Conservation (phyloP, 192 early-diverging fungal genomes). For the Dimargaris cristalligena region DNA sequence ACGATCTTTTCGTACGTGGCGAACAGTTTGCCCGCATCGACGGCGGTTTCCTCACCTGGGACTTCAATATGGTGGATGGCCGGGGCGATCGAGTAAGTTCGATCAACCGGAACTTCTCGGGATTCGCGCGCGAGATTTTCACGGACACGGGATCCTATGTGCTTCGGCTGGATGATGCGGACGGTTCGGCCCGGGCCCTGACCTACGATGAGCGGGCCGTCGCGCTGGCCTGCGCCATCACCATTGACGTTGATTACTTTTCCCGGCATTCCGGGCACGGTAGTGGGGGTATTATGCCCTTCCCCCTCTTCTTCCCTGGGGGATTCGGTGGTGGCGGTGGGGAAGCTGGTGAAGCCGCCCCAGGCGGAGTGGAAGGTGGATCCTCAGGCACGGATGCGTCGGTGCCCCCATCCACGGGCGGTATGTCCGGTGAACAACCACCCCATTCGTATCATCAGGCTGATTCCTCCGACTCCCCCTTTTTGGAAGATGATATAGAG, state of each 20-base stretch:
- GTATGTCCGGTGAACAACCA: neutral
- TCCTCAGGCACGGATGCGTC: too few species aligned
- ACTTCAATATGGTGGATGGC: slow-evolving; percentile 48
- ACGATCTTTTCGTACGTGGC: slow-evolving; percentile 54
- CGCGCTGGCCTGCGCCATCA: slow-evolving; percentile 61
- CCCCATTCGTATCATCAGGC: neutral
- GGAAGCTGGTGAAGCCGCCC: neutral
- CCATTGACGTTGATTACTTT: slow-evolving; percentile 83
- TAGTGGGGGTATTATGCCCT: slow-evolving; percentile 12
- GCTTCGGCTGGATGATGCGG: slow-evolving; percentile 11
- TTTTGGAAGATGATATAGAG: too few species aligned
- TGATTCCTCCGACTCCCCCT: neutral
- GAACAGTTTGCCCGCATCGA: slow-evolving; percentile 54
- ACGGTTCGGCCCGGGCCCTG: slow-evolving; percentile 26
- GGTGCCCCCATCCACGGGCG: neutral
- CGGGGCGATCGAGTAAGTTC: slow-evolving; percentile 2
- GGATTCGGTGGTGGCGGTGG: neutral
- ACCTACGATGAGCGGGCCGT: slow-evolving; percentile 67
- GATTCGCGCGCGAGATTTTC: slow-evolving; percentile 10
- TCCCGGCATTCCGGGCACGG: slow-evolving; percentile 44
- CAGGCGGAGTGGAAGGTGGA: neutral
- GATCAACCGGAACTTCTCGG: slow-evolving; percentile 11
- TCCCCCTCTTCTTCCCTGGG: slow-evolving; percentile 9
- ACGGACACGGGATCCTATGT: slow-evolving; percentile 10
- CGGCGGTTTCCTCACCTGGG: slow-evolving; percentile 55